These are phyloP conservation scores for Andrographis paniculata DNA, from an alignment of 305 asterid species.

Conservation along the genomic window DNA sequence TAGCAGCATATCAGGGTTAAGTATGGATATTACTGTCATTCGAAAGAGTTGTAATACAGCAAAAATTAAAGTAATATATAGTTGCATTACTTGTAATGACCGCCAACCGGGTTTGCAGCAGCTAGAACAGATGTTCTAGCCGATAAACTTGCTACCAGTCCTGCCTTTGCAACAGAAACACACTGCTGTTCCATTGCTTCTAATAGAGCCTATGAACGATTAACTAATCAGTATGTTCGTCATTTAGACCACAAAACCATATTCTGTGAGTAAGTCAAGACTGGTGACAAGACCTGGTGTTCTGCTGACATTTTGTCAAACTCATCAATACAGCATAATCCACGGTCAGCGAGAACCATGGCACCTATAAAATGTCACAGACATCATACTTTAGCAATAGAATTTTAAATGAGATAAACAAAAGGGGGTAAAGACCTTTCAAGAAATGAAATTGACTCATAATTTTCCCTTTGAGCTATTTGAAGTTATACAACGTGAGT, in stretches of 20 bases:
- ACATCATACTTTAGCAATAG: slow-evolving; percentile 17
- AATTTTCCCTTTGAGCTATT: too few relatives aligned
- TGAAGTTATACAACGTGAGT: too few relatives aligned
- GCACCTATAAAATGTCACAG: slow-evolving; percentile 51
- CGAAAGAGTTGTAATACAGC: slow-evolving; percentile 6
- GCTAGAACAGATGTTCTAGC: slow-evolving; percentile 97
- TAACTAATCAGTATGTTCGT: slow-evolving; percentile 18
- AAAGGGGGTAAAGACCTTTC: too few relatives aligned
- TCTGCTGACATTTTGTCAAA: slow-evolving; percentile 96
- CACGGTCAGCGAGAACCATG: slow-evolving; percentile 97
- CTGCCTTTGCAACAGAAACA: slow-evolving; percentile 98
- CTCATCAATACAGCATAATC: slow-evolving; percentile 94
- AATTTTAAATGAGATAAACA: too few relatives aligned
- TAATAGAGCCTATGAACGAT: slow-evolving; percentile 58
- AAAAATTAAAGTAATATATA: slow-evolving; percentile 11
- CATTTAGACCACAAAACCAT: slow-evolving; percentile 16
- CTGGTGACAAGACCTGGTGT: slow-evolving; percentile 70
- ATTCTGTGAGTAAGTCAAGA: slow-evolving; percentile 15
- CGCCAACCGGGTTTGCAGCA: slow-evolving; percentile 97
- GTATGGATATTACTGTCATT: not conserved
- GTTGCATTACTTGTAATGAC: slow-evolving; percentile 78
- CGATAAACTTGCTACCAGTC: slow-evolving; percentile 97
- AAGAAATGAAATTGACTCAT: too few relatives aligned
- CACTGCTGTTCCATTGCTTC: slow-evolving; percentile 99
- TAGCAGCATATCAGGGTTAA: slow-evolving; percentile 5